Base-by-base conservation (phyloP, 495 filamentous ascomycete genomes). In the Cladorrhinum samala region DNA sequence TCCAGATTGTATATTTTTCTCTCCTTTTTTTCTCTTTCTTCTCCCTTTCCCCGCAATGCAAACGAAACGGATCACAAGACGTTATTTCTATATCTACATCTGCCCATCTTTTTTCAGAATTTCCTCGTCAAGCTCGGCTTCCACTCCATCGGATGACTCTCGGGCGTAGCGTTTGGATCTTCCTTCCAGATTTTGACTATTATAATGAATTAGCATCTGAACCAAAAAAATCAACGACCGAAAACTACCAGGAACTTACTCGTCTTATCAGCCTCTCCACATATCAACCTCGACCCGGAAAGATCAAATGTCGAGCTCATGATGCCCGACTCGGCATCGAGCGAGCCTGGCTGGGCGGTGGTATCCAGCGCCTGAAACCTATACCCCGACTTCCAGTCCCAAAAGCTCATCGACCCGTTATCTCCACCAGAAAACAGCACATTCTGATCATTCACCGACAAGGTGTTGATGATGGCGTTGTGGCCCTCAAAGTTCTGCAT, bases 401-500 rank as follows among this genome's bases (percentile, higher is more conserved):
- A 99, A 77, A 99, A 97, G 59, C 82, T 86, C 79, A 97, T 93
- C 49, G 88, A 91, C 39, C 94, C 94, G 62, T 97, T 94, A 58
- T 99, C 94, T 44, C 87, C 92, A 9, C 94, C 94, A 9, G 91
- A 94, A 71, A 97, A 96, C 23, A 97, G 70, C 9, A 97, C 88
- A 60, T 95, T 91, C 63, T 96, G 89, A 55, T 95, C 88, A 66
- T 99, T 99, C 30, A 89, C 88, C 30, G 85, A 74, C n/a, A 99
- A 69, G 0, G 89, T 89, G 67, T 99, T 99, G 74, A 97, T 93
- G 68, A 99, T 89, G 42, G 89, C 80, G 59, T 96, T 96, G 57
- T 96, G 91, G 37, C 91, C 91, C 39, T 96, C 91, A 64, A 96
- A 99, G 70, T 97, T 97, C 72, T 96, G 91, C 94, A 99, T 99